Conservation (phyloP, 805 yeast genomes). For the Tetrapisispora taiwanensis region DNA sequence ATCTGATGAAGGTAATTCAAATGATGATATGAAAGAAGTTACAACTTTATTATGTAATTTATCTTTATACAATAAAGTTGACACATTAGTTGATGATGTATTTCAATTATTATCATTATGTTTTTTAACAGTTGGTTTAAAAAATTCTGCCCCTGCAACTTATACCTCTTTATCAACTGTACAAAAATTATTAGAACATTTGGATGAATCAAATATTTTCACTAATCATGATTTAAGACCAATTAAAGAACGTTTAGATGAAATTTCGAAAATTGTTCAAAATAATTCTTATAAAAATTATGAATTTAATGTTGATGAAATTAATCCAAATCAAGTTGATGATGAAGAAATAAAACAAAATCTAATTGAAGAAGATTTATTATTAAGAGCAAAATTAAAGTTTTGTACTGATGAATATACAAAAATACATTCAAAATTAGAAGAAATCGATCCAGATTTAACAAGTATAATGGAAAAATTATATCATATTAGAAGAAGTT, state of each 20-base stretch:
- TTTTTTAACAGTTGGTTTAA: conserved; percentile 85
- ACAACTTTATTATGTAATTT: conserved; percentile 22
- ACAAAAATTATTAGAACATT: conserved; percentile 70
- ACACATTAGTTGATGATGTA: conserved; percentile 72
- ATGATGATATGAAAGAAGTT: conserved; percentile 11
- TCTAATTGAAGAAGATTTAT: conserved; percentile 45
- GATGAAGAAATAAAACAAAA: conserved; percentile 29
- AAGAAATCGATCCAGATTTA: conserved; percentile 42
- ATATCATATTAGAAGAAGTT: conserved; percentile 50
- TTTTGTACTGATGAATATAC: conserved; percentile 51
- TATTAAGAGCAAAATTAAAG: conserved; percentile 56
- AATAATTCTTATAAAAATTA: conserved; percentile 23
- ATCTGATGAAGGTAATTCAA: neutral
- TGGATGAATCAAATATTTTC: conserved; percentile 70
- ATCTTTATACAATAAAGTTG: conserved; percentile 41
- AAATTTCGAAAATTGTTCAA: conserved; percentile 54
- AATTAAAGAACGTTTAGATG: conserved; percentile 59
- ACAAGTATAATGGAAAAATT: conserved; percentile 47
- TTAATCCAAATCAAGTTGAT: conserved; percentile 9
- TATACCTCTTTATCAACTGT: conserved; percentile 85
- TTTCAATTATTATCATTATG: conserved; percentile 81
- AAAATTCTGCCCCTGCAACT: conserved; percentile 86
- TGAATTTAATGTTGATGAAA: conserved; percentile 10
- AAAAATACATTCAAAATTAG: conserved; percentile 46
- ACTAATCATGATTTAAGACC: conserved; percentile 79